Evolutionary conservation across 305 asterid species (phyloP).

Genomic region (Fraxinus latifolia): DNA sequence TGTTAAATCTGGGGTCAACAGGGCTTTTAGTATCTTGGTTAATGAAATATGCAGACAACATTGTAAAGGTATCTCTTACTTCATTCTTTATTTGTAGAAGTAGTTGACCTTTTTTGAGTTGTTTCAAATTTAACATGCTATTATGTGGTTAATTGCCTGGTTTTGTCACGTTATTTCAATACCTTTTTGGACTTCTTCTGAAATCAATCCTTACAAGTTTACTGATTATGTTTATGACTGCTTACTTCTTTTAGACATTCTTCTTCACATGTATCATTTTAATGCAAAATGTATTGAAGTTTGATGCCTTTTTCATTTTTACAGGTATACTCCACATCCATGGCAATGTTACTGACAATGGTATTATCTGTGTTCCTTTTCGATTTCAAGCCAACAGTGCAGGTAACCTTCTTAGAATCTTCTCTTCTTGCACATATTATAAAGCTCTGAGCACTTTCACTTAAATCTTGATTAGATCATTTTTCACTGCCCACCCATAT

Average conservation of each 20-base stretch:
- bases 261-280: not conserved
- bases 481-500: not conserved
- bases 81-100: not conserved
- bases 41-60: conserved; percentile 97
- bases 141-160: not conserved
- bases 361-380: conserved; percentile 75
- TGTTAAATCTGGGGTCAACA: conserved; percentile 88
- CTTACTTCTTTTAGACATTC: not conserved
- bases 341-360: conserved; percentile 97
- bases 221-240: not conserved
- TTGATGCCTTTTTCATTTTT: conserved; percentile 1
- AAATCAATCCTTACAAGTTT: not conserved
- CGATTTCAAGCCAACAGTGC: conserved; percentile 78
- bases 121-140: not conserved
- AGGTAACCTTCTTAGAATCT: conserved; percentile 38
- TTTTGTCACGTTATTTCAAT: not conserved
- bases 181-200: not conserved
- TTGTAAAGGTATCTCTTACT: conserved; percentile 64
- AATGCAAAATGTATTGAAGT: not conserved
- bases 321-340: conserved; percentile 93
- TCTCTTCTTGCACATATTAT: conserved; percentile 5
- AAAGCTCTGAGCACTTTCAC: conserved; percentile 4
- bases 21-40: conserved; percentile 91
- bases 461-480: not conserved
- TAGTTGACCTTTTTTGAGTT: not conserved